Evolutionary conservation across 1,284 basidiomycete species (phyloP).

Genomic region (Tylopilus sp.): DNA sequence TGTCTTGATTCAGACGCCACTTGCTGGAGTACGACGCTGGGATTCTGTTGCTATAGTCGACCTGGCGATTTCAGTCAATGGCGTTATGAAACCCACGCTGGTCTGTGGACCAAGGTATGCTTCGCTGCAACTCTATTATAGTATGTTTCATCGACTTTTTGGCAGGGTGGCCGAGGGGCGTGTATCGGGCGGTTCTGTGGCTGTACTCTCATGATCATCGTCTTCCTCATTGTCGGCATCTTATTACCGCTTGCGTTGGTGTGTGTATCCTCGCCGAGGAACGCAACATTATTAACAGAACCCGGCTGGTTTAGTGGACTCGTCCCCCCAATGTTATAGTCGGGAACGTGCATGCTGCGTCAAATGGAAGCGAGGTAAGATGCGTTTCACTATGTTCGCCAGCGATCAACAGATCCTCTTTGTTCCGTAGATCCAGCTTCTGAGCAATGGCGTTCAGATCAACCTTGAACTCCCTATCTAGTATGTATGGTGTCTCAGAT

Average conservation of each 20-base stretch:
- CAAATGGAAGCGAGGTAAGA: constrained; percentile 42
- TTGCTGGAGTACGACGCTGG: constrained; percentile 6
- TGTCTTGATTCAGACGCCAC: constrained; percentile 7
- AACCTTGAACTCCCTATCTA: constrained; percentile 66
- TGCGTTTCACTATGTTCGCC: constrained; percentile 8
- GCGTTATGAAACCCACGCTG: constrained; percentile 52
- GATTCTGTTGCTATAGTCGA: constrained; percentile 27
- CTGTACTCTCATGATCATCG: constrained; percentile 59
- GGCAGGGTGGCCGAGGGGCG: constrained; percentile 50
- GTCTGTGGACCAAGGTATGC: constrained; percentile 58
- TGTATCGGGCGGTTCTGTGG: constrained; percentile 65
- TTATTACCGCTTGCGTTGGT: constrained; percentile 70
- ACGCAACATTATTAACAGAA: constrained; percentile 10
- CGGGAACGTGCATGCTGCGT: constrained; percentile 46
- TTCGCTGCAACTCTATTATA: constrained; percentile 4
- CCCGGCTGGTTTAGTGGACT: constrained; percentile 54
- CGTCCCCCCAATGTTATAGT: constrained; percentile 72
- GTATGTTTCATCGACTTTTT: neutral
- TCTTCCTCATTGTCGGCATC: constrained; percentile 66
- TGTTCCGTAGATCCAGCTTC: constrained; percentile 36
- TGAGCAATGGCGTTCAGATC: constrained; percentile 49
- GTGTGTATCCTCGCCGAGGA: constrained; percentile 25
- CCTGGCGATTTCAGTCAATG: constrained; percentile 45
- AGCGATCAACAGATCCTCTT: constrained; percentile 4
- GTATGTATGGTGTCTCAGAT: constrained; percentile 37